phyloP scores from a whole-genome alignment of 2,329 filamentous ascomycete genomes.

The Fusarium floridanum region DNA sequence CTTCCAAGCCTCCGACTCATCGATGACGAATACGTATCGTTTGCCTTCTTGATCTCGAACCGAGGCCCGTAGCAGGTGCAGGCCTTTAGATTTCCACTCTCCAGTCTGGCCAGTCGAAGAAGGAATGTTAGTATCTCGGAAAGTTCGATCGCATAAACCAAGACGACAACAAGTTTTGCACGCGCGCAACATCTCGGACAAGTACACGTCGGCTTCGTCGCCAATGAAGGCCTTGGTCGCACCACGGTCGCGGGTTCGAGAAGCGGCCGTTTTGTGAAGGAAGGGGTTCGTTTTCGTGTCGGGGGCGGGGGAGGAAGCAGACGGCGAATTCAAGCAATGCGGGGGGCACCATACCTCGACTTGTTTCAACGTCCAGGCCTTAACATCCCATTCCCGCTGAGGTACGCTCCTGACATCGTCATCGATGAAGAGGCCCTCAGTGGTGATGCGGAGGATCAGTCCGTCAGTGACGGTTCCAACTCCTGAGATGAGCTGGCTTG shows the following conservation, averaged over 20 bases:
- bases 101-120: slow-evolving; percentile 61
- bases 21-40: slow-evolving; percentile 73
- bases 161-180: slow-evolving; percentile 75
- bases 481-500: slow-evolving; percentile 90
- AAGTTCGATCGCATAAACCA: slow-evolving; percentile 61
- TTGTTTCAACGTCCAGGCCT: slow-evolving; percentile 95
- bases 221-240: slow-evolving; percentile 66
- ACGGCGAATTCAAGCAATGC: slow-evolving; percentile 66
- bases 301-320: slow-evolving; percentile 57
- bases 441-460: slow-evolving; percentile 90
- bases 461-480: slow-evolving; percentile 90
- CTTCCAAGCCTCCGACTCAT: slow-evolving; percentile 77
- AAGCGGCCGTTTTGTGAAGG: slow-evolving; percentile 61
- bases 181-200: slow-evolving; percentile 71
- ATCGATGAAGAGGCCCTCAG: slow-evolving; percentile 96
- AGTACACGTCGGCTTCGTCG: slow-evolving; percentile 76
- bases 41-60: slow-evolving; percentile 76
- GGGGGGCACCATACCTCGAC: slow-evolving; percentile 88
- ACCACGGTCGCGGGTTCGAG: slow-evolving; percentile 62
- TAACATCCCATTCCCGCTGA: slow-evolving; percentile 99
- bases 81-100: slow-evolving; percentile 66
- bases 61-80: slow-evolving; percentile 74
- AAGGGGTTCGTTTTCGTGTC: slow-evolving; percentile 56
- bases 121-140: slow-evolving; percentile 58
- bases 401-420: slow-evolving; percentile 91